Base-by-base conservation (phyloP, 495 filamentous ascomycete species). In the Astrocystis sublimbata region DNA sequence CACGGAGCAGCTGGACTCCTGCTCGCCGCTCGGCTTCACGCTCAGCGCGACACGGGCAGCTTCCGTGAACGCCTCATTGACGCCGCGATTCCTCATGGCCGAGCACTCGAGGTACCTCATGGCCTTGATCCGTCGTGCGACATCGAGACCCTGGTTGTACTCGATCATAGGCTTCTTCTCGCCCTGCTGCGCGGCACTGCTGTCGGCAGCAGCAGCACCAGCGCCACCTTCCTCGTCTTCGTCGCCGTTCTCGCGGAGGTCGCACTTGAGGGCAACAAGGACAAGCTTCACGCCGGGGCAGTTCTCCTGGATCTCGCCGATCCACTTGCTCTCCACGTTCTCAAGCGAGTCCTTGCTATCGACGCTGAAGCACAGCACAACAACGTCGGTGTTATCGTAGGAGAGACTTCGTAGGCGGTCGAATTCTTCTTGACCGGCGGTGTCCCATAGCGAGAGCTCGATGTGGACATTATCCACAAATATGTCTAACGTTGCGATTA, bases 91-190 rank as follows among this genome's bases (percentile, higher is more conserved):
- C 72, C 92, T 88, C 82, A 97, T 97, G 13, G 94, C 94, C 30
- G 96, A 98, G 82, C 94, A 98, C 79, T 98, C 94, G 88, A 98
- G 82, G 75, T 98, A 98, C 65, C 96, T 86, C 61, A 97, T 83
- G 10, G 94, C 85, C 65, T 85, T 82, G 70, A 98, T 97, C 69
- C 88, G 88, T 75, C 93, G 88, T 12, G 94, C 94, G 62, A 97
- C 96, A 57, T 92, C 91, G 47, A 98, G 79, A 2, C 94, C 94
- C 72, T 96, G 88, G 61, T 96, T 89, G 73, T 98, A 98, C 65
- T 88, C 86, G 71, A 98, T 96, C 76, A 90, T 87, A 13, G 85
- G 82, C 75, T 86, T 87, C 81, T 88, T 87, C 70, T 85, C 83
- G 43, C 75, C 71, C 56, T 73, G 75, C 24, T n/a, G n/a, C n/a